Percentiles rank a stretch among this genome's conserved stretches.
Conservation (phyloP, 2,329 filamentous ascomycete genomes). For the Leptographium radiaticola region DNA sequence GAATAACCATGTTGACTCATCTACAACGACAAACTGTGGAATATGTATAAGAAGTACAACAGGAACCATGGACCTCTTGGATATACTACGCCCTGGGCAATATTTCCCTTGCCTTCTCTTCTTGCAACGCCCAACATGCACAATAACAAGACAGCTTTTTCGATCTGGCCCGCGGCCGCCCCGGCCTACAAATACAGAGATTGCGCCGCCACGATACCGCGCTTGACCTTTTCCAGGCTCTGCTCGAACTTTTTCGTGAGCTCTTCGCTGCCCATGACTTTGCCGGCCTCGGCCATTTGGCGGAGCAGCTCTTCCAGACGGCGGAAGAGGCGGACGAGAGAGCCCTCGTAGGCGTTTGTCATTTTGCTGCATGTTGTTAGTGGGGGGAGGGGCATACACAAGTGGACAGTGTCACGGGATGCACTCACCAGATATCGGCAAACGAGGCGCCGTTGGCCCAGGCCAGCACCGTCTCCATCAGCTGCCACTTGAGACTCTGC, state of each 20-base stretch:
- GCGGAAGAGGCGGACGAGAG: conserved; percentile 88
- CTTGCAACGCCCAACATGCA: conserved; percentile 1
- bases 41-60: background rate
- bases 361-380: conserved; percentile 56
- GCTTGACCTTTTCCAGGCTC: conserved; percentile 70
- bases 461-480: conserved; percentile 91
- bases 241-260: conserved; percentile 84
- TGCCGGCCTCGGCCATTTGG: conserved; percentile 89
- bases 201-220: conserved; percentile 91
- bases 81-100: background rate
- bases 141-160: background rate
- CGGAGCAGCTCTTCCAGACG: conserved; percentile 86
- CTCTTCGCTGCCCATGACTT: conserved; percentile 97
- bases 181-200: conserved; percentile 65
- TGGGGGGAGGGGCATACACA: background rate
- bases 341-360: conserved; percentile 97
- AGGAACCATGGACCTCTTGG: background rate
- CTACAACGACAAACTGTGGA: background rate
- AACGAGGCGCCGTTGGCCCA: conserved; percentile 90
- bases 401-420: background rate
- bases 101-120: background rate
- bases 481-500: conserved; percentile 76
- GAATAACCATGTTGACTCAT: background rate
- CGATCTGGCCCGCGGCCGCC: background rate
- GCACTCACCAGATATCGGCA: conserved; percentile 80